These are phyloP conservation scores for Pseudocercospora eumusae DNA, from an alignment of 2,329 filamentous ascomycete genomes.

Conservation along the genomic window DNA sequence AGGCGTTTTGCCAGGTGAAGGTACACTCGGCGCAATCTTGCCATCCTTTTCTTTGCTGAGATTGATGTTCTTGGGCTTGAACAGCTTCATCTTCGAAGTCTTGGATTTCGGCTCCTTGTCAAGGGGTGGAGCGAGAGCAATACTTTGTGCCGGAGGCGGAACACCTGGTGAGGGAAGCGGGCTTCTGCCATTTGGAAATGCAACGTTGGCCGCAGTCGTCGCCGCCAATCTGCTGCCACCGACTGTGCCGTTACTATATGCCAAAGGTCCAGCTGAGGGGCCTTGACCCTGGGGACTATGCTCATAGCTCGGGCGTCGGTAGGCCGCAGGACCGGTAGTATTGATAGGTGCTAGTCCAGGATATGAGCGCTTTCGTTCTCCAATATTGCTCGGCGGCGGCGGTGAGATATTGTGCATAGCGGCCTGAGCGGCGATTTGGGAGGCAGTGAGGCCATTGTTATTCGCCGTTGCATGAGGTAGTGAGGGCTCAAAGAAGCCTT, in stretches of 20 bases:
- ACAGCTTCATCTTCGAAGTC: slow-evolving; percentile 79
- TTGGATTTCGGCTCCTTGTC: slow-evolving; percentile 64
- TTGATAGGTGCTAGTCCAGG: slow-evolving; percentile 63
- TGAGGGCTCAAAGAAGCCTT: slow-evolving; percentile 74
- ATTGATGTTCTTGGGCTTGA: slow-evolving; percentile 73
- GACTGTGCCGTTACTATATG: slow-evolving; percentile 63
- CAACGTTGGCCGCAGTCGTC: slow-evolving; percentile 70
- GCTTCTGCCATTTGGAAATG: slow-evolving; percentile 64
- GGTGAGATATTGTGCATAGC: slow-evolving; percentile 60
- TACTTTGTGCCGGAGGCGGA: slow-evolving; percentile 20
- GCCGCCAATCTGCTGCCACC: slow-evolving; percentile 65
- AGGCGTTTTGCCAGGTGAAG: slow-evolving; percentile 58
- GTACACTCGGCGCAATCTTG: slow-evolving; percentile 64
- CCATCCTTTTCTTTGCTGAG: slow-evolving; percentile 67
- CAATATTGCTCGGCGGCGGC: slow-evolving; percentile 26
- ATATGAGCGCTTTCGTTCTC: slow-evolving; percentile 67
- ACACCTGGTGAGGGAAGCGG: slow-evolving; percentile 48
- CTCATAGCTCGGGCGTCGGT: slow-evolving; percentile 33
- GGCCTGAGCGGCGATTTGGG: slow-evolving; percentile 77
- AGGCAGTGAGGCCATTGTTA: slow-evolving; percentile 56
- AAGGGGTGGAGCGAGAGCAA: slow-evolving; percentile 29
- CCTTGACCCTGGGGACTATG: slow-evolving; percentile 38
- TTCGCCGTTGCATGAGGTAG: slow-evolving; percentile 54
- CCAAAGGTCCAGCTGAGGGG: slow-evolving; percentile 26
- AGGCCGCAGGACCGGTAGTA: slow-evolving; percentile 31